These are phyloP conservation scores for Tagetes patula DNA, from an alignment of 129 eudicot species.

Conservation along the genomic window DNA sequence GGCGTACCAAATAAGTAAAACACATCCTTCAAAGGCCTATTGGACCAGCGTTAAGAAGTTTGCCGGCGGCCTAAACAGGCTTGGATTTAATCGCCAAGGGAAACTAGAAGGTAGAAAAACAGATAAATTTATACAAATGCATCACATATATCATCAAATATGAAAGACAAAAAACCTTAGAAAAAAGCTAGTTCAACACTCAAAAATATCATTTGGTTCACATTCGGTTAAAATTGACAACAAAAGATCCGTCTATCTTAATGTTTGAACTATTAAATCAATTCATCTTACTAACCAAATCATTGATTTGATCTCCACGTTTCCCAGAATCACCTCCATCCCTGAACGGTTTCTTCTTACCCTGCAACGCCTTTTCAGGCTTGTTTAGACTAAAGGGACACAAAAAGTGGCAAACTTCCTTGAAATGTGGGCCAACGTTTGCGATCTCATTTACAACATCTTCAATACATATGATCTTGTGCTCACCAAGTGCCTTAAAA, in stretches of 20 bases:
- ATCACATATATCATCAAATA: too few species aligned
- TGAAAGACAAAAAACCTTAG: too few species aligned
- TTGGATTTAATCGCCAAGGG: too few species aligned
- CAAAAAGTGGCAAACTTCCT: slow-evolving; percentile 53
- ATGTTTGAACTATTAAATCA: slow-evolving; percentile 21
- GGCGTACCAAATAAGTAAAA: too few species aligned
- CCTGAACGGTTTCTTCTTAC: slow-evolving; percentile 54
- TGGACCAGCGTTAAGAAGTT: too few species aligned
- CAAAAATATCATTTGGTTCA: neutral
- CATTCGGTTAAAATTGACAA: neutral
- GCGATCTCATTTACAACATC: slow-evolving; percentile 73
- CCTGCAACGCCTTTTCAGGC: slow-evolving; percentile 71
- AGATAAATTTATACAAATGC: too few species aligned
- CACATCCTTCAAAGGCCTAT: too few species aligned
- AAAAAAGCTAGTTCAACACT: neutral
- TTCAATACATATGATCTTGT: slow-evolving; percentile 69
- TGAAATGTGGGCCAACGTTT: slow-evolving; percentile 68
- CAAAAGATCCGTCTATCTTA: neutral
- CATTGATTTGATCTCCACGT: slow-evolving; percentile 65
- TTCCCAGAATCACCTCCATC: slow-evolving; percentile 87
- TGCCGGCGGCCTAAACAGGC: too few species aligned
- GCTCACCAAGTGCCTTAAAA: slow-evolving; percentile 61
- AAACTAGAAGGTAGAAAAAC: too few species aligned
- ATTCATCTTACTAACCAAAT: slow-evolving; percentile 69
- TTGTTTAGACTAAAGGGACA: slow-evolving; percentile 65